Conservation (phyloP, 768 basidiomycete genomes). For the Mycena sanguinolenta region DNA sequence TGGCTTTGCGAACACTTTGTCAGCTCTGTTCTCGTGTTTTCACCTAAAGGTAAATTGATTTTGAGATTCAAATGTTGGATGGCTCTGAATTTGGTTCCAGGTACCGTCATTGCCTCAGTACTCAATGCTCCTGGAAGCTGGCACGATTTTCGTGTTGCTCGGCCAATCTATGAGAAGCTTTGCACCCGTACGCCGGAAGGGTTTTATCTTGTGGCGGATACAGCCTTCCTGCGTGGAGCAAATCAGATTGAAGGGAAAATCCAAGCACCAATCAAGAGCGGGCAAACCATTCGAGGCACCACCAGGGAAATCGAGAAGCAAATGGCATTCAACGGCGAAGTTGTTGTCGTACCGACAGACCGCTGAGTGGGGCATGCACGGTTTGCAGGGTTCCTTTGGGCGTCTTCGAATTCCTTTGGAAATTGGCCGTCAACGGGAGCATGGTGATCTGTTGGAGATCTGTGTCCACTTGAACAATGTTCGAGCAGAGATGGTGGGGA, state of each 20-base stretch:
- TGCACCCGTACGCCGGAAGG: neutral
- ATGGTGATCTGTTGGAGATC: slow-evolving; percentile 12
- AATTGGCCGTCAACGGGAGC: neutral
- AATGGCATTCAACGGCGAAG: neutral
- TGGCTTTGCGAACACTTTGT: too few species aligned
- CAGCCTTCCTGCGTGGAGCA: neutral
- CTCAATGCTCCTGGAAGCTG: neutral
- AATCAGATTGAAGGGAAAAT: neutral
- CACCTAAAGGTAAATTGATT: neutral
- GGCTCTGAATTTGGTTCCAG: neutral
- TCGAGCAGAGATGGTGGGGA: too few species aligned
- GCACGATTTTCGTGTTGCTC: neutral
- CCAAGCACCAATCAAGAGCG: neutral
- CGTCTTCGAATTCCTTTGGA: slow-evolving; percentile 50
- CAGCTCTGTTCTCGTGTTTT: neutral
- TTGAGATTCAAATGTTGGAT: neutral
- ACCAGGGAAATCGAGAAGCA: neutral
- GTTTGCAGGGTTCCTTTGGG: neutral
- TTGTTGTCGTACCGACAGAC: neutral
- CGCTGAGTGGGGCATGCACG: neutral
- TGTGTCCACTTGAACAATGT: too few species aligned
- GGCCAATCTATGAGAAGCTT: too few species aligned
- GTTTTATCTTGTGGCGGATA: neutral
- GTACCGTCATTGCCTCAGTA: neutral
- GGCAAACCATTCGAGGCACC: too few species aligned